These are phyloP conservation scores for Amanita muscaria DNA, from an alignment of 768 basidiomycete genomes.

Conservation along the genomic window DNA sequence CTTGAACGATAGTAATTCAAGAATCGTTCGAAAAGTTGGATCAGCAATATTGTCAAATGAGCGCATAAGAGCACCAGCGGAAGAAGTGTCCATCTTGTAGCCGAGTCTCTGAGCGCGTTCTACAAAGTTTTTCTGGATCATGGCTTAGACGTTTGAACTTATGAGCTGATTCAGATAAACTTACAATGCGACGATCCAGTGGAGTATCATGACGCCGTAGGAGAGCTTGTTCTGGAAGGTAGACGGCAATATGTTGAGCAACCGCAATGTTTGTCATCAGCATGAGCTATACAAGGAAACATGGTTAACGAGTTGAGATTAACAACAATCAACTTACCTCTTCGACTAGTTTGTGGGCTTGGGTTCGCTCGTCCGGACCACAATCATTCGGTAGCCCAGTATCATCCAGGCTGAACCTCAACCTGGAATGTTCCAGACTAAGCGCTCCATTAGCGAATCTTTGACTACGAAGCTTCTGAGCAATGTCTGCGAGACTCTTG, in stretches of 20 bases:
- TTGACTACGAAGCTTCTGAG: constrained; percentile 59
- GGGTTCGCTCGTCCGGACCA: constrained; percentile 46
- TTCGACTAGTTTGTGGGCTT: constrained; percentile 79
- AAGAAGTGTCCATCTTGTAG: constrained; percentile 70
- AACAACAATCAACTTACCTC: constrained; percentile 61
- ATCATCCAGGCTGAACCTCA: constrained; percentile 76
- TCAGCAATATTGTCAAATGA: constrained; percentile 73
- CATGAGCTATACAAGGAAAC: constrained; percentile 66
- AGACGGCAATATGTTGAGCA: constrained; percentile 88
- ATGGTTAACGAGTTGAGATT: constrained; percentile 1
- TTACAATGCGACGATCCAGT: constrained; percentile 81
- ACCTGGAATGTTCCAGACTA: constrained; percentile 53
- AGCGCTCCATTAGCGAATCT: constrained; percentile 81
- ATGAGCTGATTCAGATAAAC: constrained; percentile 16
- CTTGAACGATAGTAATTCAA: constrained; percentile 80
- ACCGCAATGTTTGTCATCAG: constrained; percentile 82
- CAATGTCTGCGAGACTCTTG: constrained; percentile 54
- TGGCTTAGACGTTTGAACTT: constrained; percentile 11
- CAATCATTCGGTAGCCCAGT: constrained; percentile 77
- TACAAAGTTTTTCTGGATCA: constrained; percentile 55
- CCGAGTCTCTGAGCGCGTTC: constrained; percentile 82
- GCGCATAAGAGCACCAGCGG: constrained; percentile 73
- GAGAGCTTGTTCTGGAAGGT: constrained; percentile 94
- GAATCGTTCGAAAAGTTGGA: constrained; percentile 63
- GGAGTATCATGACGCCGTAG: constrained; percentile 92